Evolutionary conservation across 768 basidiomycete genomes (phyloP).

Genomic region (Rickenella mellea): DNA sequence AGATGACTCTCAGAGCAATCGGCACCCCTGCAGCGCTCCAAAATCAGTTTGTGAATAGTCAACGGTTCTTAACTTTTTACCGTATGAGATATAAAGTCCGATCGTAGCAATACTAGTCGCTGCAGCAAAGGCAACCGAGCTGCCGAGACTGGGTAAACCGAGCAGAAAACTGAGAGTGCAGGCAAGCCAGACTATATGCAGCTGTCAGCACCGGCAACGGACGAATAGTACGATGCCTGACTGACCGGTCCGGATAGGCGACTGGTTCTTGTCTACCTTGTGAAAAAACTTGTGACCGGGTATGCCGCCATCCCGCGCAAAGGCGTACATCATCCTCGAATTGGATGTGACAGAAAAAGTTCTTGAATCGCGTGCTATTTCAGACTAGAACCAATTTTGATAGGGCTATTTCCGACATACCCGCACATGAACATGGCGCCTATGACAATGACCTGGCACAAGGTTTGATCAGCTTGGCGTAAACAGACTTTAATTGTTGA

Average conservation of each 20-base stretch:
- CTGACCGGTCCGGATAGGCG: constrained; percentile 60
- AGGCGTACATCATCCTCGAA: constrained; percentile 78
- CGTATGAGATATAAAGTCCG: constrained; percentile 70
- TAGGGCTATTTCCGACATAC: constrained; percentile 19
- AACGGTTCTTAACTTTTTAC: constrained; percentile 18
- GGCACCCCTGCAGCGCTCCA: constrained; percentile 39
- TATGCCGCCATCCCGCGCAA: constrained; percentile 65
- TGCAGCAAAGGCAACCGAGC: constrained; percentile 57
- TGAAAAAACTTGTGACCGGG: constrained; percentile 61
- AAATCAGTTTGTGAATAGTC: background rate
- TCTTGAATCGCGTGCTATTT: constrained; percentile 20
- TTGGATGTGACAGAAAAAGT: constrained; percentile 75
- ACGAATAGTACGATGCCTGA: background rate
- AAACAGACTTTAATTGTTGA: no score
- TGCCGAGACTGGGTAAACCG: constrained; percentile 65
- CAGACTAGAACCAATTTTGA: background rate
- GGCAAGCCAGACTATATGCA: constrained; percentile 59
- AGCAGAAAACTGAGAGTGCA: constrained; percentile 69
- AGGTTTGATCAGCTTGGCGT: no score
- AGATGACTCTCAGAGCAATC: constrained; percentile 56
- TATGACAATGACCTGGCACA: constrained; percentile 46
- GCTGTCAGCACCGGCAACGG: background rate
- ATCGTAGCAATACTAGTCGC: constrained; percentile 59
- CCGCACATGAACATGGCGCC: constrained; percentile 72
- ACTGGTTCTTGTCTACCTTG: constrained; percentile 52